Evolutionary conservation across 495 filamentous ascomycete genomes (phyloP).

Genomic region (Talaromyces ruber): DNA sequence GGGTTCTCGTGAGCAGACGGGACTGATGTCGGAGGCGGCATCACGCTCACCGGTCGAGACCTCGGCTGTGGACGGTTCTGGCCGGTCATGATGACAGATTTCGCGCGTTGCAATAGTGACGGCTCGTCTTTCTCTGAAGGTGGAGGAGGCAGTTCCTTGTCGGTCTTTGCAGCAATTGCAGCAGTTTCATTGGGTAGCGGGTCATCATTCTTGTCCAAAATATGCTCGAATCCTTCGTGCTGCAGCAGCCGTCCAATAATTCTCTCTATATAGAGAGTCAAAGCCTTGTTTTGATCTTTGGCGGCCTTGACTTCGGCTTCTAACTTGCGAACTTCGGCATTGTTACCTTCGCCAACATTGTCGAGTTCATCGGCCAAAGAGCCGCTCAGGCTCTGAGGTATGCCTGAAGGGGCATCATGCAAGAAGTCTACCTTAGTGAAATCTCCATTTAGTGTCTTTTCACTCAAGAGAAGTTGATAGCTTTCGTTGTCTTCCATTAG

Average conservation of each 20-base stretch:
- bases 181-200: constrained; percentile 13
- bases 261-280: constrained; percentile 95
- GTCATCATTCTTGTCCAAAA: constrained; percentile 49
- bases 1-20: constrained; percentile 56
- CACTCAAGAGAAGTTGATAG: constrained; percentile 86
- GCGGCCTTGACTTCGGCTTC: constrained; percentile 73
- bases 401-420: constrained; percentile 35
- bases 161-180: constrained; percentile 26
- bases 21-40: constrained; percentile 40
- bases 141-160: constrained; percentile 82
- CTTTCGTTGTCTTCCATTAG: constrained; percentile 98
- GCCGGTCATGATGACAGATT: constrained; percentile 50
- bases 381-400: constrained; percentile 31
- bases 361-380: constrained; percentile 88
- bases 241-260: constrained; percentile 92
- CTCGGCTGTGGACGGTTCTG: constrained; percentile 34
- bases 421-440: constrained; percentile 83
- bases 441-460: constrained; percentile 90
- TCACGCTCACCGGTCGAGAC: constrained; percentile 53
- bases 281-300: constrained; percentile 92
- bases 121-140: constrained; percentile 54
- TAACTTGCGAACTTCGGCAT: constrained; percentile 51
- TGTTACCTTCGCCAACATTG: constrained; percentile 46
- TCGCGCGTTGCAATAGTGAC: constrained; percentile 67
- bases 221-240: constrained; percentile 88